Evolutionary conservation across 768 basidiomycete species (phyloP).

Genomic region (Pholiota molesta): DNA sequence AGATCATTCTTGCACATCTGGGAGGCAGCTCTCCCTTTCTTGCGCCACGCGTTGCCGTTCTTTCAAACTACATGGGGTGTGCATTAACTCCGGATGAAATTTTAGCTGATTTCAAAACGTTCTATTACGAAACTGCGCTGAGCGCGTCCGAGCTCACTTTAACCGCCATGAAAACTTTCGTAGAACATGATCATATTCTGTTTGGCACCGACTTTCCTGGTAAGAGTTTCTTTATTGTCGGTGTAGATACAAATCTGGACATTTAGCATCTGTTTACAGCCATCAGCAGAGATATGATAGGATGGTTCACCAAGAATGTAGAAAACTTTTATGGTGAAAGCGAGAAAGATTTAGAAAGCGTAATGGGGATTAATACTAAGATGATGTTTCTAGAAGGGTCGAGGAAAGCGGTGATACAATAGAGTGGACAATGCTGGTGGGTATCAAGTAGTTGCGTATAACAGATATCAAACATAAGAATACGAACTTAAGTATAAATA

Average conservation of each 20-base stretch:
- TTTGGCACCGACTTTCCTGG: constrained; percentile 84
- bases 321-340: constrained; percentile 49
- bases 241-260: not conserved
- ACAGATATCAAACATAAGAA: not conserved
- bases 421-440: not conserved
- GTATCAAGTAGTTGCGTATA: not conserved
- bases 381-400: constrained; percentile 38
- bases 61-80: constrained; percentile 74
- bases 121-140: constrained; percentile 77
- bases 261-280: constrained; percentile 40
- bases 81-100: constrained; percentile 64
- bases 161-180: constrained; percentile 52
- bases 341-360: constrained; percentile 37
- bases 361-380: constrained; percentile 55
- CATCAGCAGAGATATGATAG: constrained; percentile 54
- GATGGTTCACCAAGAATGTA: constrained; percentile 64
- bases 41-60: constrained; percentile 67
- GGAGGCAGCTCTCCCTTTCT: constrained; percentile 72
- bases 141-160: constrained; percentile 58
- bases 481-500: not conserved
- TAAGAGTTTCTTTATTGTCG: constrained; percentile 27
- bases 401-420: not conserved
- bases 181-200: constrained; percentile 52
- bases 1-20: constrained; percentile 72
- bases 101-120: constrained; percentile 66